Base-by-base conservation (phyloP, 192 early-diverging fungal genomes). In the Coemansia sp. region DNA sequence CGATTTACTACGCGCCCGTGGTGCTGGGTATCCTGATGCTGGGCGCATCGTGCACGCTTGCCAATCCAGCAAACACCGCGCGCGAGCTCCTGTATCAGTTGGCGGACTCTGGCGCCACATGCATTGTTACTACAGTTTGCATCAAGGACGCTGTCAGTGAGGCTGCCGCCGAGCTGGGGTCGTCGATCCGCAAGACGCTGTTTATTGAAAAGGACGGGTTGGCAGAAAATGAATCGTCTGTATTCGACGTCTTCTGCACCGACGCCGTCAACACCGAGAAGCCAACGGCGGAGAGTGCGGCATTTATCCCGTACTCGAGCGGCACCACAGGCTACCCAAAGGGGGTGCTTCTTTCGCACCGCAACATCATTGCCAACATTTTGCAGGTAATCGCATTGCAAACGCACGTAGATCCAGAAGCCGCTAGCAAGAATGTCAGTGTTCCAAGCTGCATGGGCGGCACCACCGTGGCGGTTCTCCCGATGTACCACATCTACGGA, bases 81-180 rank as follows among this genome's bases (percentile, higher is more conserved):
- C 70, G 83, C 56, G 95, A 97, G 60, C 78, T 95, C 10, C 81
- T 83, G 3, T 83, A 90, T 56, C 94, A 96, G 66, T 75, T 96
- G 46, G 63, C 72, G 15, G 91, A 94, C 61, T 85, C 89, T 0
- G 74, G 83, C 19, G 89, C 93, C n/a, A 79, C 66, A n/a, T 70
- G 72, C 38, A 74, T 93, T 20, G 69, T 96, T 22, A 87, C 87
- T 15, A 74, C 73, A 17, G 15, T 68, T 52, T 58, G 66, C 2
- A 35, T 70, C 33, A 57, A 57, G 33, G 33, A 36, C 8, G 33
- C n/a, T 14, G 55, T 57, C 4, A 17, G 34, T 14, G 33, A 57
- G 8, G 55, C 55, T 2, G n/a, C 23, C 4, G 34, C 29, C 9
- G 33, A 36, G 3, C 14, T 36, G 34, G 34, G n/a, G 11, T 1